Percentiles rank a stretch among this genome's conserved stretches.
These are phyloP conservation scores for Silene noctiflora DNA, from an alignment of 179 eudicot genomes.

Conservation along the genomic window DNA sequence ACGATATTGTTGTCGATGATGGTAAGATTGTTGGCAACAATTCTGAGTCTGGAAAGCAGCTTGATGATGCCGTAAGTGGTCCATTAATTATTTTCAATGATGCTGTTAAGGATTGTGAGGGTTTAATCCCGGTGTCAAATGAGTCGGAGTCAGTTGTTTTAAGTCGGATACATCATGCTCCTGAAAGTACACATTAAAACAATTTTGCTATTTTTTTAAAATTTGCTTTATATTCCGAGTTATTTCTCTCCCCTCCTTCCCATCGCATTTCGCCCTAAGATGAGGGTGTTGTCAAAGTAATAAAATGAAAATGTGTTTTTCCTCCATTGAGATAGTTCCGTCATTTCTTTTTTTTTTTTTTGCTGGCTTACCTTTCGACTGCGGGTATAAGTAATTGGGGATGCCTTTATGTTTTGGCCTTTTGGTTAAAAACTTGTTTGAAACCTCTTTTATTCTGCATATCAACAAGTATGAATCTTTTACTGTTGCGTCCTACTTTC, in stretches of 20 bases:
- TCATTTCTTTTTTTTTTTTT: neutral
- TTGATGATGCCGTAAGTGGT: conserved; percentile 46
- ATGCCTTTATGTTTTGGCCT: too few relatives aligned
- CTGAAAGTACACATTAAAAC: conserved; percentile 99
- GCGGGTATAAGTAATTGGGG: too few relatives aligned
- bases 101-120: conserved; percentile 60
- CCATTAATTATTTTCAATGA: conserved; percentile 43
- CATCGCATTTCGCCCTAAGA: conserved; percentile 19
- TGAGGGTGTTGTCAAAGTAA: conserved; percentile 29
- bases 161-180: conserved; percentile 94
- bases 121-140: conserved; percentile 54
- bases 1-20: conserved; percentile 8
- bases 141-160: conserved; percentile 75
- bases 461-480: too few relatives aligned
- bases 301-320: conserved; percentile 22
- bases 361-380: neutral
- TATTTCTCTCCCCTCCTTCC: conserved; percentile 23
- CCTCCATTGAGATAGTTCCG: neutral
- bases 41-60: conserved; percentile 21
- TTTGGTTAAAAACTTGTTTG: too few relatives aligned
- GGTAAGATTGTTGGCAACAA: conserved; percentile 24
- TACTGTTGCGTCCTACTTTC: too few relatives aligned
- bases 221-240: conserved; percentile 22
- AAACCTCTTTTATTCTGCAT: too few relatives aligned
- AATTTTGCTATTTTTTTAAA: conserved; percentile 43